phyloP scores from a whole-genome alignment of 2,329 filamentous ascomycete species.

The Sporothrix protearum region DNA sequence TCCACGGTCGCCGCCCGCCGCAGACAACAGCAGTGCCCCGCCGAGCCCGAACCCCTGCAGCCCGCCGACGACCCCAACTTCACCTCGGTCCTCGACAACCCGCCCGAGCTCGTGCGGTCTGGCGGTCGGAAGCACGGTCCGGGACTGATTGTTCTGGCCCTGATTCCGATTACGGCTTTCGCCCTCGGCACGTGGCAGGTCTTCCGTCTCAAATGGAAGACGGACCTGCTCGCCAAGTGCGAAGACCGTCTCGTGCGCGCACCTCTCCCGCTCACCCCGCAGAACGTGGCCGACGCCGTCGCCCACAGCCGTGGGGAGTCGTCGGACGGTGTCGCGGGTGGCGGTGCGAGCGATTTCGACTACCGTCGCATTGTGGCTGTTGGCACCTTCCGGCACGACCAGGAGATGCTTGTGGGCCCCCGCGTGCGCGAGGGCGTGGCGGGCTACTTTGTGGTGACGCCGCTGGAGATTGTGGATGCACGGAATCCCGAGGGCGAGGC shows the following conservation, averaged over 20 bases:
- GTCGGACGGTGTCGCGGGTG: constrained; percentile 1
- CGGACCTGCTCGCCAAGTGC: constrained; percentile 81
- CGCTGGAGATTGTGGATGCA: constrained; percentile 57
- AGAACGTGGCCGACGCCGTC: constrained; percentile 74
- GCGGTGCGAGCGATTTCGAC: constrained; percentile 62
- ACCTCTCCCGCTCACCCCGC: constrained; percentile 74
- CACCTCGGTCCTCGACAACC: constrained; percentile 81
- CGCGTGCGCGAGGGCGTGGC: constrained; percentile 84
- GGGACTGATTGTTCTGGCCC: constrained; percentile 72
- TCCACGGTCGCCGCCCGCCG: constrained; percentile 5
- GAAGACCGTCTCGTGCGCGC: constrained; percentile 86
- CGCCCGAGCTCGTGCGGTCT: constrained; percentile 72
- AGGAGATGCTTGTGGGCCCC: constrained; percentile 94
- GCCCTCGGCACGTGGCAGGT: constrained; percentile 92
- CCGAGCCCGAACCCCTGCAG: constrained; percentile 33
- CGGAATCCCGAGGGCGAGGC: not conserved
- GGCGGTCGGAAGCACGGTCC: constrained; percentile 71
- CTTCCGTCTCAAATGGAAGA: constrained; percentile 88
- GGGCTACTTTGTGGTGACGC: constrained; percentile 88
- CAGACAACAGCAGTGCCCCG: not conserved
- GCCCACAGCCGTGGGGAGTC: constrained; percentile 45
- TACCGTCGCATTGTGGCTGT: constrained; percentile 77
- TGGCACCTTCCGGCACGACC: constrained; percentile 76
- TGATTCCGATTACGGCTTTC: constrained; percentile 91
- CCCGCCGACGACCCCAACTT: constrained; percentile 75